Evolutionary conservation across 2,329 filamentous ascomycete species (phyloP), one percentile per base, ranked within the genome.

Genomic region (Catunica adiposa): DNA sequence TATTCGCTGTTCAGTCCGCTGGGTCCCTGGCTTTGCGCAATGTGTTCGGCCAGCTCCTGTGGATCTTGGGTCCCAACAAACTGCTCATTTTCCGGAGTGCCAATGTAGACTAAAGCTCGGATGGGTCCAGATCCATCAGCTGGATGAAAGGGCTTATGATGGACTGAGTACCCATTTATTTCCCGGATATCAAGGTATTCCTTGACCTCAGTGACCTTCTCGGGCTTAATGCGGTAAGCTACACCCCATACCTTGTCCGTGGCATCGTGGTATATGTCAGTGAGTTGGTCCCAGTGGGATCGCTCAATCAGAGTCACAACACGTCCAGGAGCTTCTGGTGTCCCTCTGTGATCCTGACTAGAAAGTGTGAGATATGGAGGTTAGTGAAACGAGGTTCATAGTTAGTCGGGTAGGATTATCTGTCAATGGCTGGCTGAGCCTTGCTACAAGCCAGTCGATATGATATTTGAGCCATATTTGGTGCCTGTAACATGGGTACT

Each of bases 301-400:
- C 82, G 81, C 64, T 89, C 83, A 61, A 98, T 94, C 20, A 98
- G 78, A 1, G 92, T 98, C 42, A 90, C 90, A 55, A 98, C 92
- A 57, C 92, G 82, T 1, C 92, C 92, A 0, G 92, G 92, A 1
- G 82, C 79, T 63, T 85, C 79, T 53, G 88, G 88, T 0, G 92
- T 97, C 56, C 92, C 92, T 62, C 92, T 83, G 68, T 98, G 92
- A 70, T 98, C 92, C 69, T 95, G 80, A 68, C 90, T 97, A n/a
- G 14, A 7, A 3, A 9, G n/a, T 17, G 40, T 2, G n/a, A 22
- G n/a, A 8, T 15, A 17, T 17, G 38, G 23, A 17, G 7, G 55
- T 60, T 44, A 60, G 15, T 8, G 15, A 8, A 44, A 44, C 15
- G 9, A 4, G 40, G 8, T 22, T 8, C 6, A 22, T 8, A 17